Base-by-base conservation (phyloP, 495 filamentous ascomycete species). In the Penicillium odoratum region DNA sequence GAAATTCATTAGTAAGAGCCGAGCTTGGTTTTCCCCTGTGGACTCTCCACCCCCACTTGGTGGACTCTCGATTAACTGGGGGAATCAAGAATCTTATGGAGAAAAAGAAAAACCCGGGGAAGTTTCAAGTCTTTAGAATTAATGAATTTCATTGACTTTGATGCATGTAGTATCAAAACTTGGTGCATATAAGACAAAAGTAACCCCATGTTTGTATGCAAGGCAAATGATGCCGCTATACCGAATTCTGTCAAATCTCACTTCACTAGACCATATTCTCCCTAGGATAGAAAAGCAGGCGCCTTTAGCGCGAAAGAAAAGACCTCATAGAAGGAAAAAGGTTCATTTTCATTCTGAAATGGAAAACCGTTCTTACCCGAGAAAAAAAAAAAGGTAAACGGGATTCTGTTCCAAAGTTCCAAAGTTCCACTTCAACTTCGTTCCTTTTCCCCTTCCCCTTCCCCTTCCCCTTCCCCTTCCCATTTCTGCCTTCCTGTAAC, bases 261-360 rank as follows among this genome's bases (percentile, higher is more conserved):
- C 38, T 40, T 13, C 26, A 47, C 26, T 53, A 53, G 21, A 45
- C 33, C 11, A 31, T 18, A 29, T 38, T 42, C 45, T 34, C 3
- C 18, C 46, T 21, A 21, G 46, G 28, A 10, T 48, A 48, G 33
- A 36, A 33, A 3, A 31, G 11, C 48, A 59, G 30, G 57, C 57
- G 59, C 59, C 45, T 62, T 49, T 62, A 62, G 59, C 59, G 59
- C 59, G n/a, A 28, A 31, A 49, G 52, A 53, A 44, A 30, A 44
- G 33, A 7, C 43, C 40, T 43, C 15, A 26, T 30, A 15, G 46
- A 48, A 40, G 15, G 52, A 46, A 31, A 48, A 15, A 34, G 44
- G 44, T 18, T 21, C 1, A 21, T 21, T 21, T 21, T 21, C 21
- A 21, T 21, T 21, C 2, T 2, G 21, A 21, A 21, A 21, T 21